Evolutionary conservation across 768 basidiomycete genomes (phyloP), one percentile per base, ranked within the genome.

Genomic region (Tricholoma hemisulphureum): DNA sequence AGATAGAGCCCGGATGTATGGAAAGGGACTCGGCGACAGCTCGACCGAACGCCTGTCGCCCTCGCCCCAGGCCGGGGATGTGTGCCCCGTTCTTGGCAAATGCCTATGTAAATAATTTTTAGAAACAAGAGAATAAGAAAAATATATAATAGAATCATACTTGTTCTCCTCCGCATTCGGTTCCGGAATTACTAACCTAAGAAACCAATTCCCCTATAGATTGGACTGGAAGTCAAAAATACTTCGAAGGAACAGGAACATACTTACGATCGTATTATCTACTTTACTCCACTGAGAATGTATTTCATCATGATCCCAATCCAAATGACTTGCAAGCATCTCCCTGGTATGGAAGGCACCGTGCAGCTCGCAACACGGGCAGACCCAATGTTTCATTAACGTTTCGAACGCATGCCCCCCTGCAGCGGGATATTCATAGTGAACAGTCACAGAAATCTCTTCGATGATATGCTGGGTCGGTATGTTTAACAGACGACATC

Each of bases 341-440:
- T 64, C 73, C 11, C 66, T 70, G 21, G 77, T 80, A 7, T 61
- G 49, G 45, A 87, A 82, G 0, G 57, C 58, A 21, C 69, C 72
- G 49, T 83, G 74, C 9, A 82, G 54, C 32, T 74, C 72, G 61
- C 86, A 87, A n/a, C 86, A 61, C 0, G 86, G 84, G 61, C 86
- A 87, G 37, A 68, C 37, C 76, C 80, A 83, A 2, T 68, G 61
- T 18, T 58, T 59, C 66, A 78, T 69, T 9, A 56, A 63, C 13
- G 71, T 69, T 50, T 61, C 64, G 50, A 69, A 66, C 16, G 59
- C 53, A 37, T 58, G 57, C 21, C 63, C 62, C 3, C 60, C 45
- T 6, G 50, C 53, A 53, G 52, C 62, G 61, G 52, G 61, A 67
- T 16, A 51, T 37, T 63, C 58, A 20, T 58, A 63, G 10, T 51